Evolutionary conservation across 441 rosid species (phyloP).

Genomic region (Geranium incanum): DNA sequence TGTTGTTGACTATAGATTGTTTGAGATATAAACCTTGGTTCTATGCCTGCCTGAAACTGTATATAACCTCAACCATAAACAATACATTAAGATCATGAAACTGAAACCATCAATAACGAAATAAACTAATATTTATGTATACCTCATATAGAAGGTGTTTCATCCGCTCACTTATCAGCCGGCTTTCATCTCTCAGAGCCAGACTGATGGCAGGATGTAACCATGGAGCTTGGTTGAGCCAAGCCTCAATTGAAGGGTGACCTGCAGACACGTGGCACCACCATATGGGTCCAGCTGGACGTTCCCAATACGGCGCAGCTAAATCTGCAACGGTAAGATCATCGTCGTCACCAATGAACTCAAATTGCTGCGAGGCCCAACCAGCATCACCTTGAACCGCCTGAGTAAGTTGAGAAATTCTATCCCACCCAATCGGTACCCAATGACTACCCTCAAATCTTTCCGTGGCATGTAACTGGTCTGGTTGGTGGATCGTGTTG

Average conservation of each 20-base stretch:
- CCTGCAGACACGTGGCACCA: slow-evolving; percentile 84
- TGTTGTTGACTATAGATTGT: no score
- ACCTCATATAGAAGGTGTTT: slow-evolving; percentile 89
- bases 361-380: slow-evolving; percentile 52
- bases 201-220: slow-evolving; percentile 91
- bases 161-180: slow-evolving; percentile 86
- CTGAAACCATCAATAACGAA: not conserved
- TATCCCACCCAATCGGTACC: slow-evolving; percentile 90
- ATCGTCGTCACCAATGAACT: slow-evolving; percentile 47
- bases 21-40: no score
- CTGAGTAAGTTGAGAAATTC: slow-evolving; percentile 65
- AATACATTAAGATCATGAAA: not conserved
- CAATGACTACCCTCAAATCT: slow-evolving; percentile 59
- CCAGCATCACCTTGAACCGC: slow-evolving; percentile 55
- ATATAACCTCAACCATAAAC: not conserved
- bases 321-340: slow-evolving; percentile 72
- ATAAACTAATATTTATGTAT: slow-evolving; percentile 7
- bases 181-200: slow-evolving; percentile 80
- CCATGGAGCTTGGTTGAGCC: slow-evolving; percentile 79
- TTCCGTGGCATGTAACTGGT: slow-evolving; percentile 30
- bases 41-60: not conserved
- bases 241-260: slow-evolving; percentile 47
- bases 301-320: slow-evolving; percentile 94
- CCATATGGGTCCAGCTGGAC: slow-evolving; percentile 81
- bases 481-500: slow-evolving; percentile 27